Evolutionary conservation across 2,329 filamentous ascomycete species (phyloP).

Genomic region (Ophiostoma ips): DNA sequence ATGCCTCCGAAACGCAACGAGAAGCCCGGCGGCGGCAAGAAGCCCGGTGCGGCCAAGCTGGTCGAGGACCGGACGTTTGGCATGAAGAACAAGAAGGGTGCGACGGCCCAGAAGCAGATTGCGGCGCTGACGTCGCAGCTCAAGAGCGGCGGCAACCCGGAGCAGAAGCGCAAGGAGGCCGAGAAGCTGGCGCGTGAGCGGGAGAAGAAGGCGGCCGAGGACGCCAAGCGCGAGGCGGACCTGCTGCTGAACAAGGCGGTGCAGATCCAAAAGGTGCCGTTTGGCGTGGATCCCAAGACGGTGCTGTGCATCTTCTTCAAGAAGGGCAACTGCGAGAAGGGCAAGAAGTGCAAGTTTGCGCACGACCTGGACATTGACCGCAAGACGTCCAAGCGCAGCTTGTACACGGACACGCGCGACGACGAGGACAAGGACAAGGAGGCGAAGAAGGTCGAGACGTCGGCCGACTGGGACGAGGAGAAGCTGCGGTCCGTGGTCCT

Average conservation of each 20-base stretch:
- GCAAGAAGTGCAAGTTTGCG: constrained; percentile 93
- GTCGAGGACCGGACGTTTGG: constrained; percentile 96
- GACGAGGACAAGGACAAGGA: constrained; percentile 45
- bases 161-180: constrained; percentile 68
- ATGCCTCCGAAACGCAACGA: constrained; percentile 62
- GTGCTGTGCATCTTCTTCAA: constrained; percentile 95
- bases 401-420: constrained; percentile 75
- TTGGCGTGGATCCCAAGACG: constrained; percentile 96
- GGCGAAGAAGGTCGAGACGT: constrained; percentile 79
- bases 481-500: constrained; percentile 81
- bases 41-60: constrained; percentile 40
- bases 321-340: constrained; percentile 95
- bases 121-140: constrained; percentile 65
- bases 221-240: constrained; percentile 65
- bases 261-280: constrained; percentile 94
- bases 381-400: constrained; percentile 80
- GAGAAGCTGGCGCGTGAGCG: constrained; percentile 57
- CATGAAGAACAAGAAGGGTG: constrained; percentile 99
- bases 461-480: constrained; percentile 95
- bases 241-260: constrained; percentile 81
- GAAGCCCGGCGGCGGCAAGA: constrained; percentile 39
- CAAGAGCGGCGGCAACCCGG: constrained; percentile 61
- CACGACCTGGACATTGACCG: constrained; percentile 83
- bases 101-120: constrained; percentile 78
- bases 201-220: constrained; percentile 84